phyloP scores from a whole-genome alignment of 805 yeast species.

The Barnettozyma sucrosica region DNA sequence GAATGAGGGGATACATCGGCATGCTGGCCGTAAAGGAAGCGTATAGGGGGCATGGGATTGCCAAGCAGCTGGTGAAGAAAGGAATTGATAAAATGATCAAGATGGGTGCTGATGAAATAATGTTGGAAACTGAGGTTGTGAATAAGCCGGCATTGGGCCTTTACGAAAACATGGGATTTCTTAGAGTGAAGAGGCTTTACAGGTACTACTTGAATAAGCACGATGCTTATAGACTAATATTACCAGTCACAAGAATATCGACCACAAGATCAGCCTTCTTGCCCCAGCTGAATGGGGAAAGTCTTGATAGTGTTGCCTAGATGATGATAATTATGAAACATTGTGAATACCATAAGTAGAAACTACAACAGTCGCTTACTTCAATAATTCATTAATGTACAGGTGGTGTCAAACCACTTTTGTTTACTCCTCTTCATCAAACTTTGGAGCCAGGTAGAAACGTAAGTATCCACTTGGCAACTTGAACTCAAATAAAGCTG shows the following conservation, averaged over 20 bases:
- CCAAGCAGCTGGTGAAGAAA: slow-evolving; percentile 58
- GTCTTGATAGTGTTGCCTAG: not conserved
- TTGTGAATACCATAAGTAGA: too few relatives aligned
- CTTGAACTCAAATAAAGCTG: slow-evolving; percentile 90
- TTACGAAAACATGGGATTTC: slow-evolving; percentile 72
- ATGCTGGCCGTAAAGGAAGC: slow-evolving; percentile 82
- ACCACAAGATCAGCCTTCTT: slow-evolving; percentile 51
- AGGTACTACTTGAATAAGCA: slow-evolving; percentile 88
- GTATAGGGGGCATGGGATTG: slow-evolving; percentile 77
- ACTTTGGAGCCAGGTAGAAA: slow-evolving; percentile 96
- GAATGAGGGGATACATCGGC: slow-evolving; percentile 89
- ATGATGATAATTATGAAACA: not conserved
- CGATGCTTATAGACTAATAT: slow-evolving; percentile 83
- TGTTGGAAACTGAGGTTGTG: slow-evolving; percentile 85
- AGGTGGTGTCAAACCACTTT: slow-evolving; percentile 2
- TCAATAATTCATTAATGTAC: not conserved
- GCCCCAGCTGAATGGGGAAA: slow-evolving; percentile 14
- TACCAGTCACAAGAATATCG: slow-evolving; percentile 68
- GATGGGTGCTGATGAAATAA: slow-evolving; percentile 78
- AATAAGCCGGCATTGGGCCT: slow-evolving; percentile 64
- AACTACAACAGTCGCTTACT: not conserved
- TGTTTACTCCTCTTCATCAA: slow-evolving; percentile 76
- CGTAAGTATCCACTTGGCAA: slow-evolving; percentile 89
- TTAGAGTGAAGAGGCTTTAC: slow-evolving; percentile 68
- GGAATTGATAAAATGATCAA: slow-evolving; percentile 61